A percentile compares a stretch with the other conserved stretches of the same genome.
These are phyloP conservation scores for Lachancea waltii DNA, from an alignment of 805 yeast species.

Conservation along the genomic window DNA sequence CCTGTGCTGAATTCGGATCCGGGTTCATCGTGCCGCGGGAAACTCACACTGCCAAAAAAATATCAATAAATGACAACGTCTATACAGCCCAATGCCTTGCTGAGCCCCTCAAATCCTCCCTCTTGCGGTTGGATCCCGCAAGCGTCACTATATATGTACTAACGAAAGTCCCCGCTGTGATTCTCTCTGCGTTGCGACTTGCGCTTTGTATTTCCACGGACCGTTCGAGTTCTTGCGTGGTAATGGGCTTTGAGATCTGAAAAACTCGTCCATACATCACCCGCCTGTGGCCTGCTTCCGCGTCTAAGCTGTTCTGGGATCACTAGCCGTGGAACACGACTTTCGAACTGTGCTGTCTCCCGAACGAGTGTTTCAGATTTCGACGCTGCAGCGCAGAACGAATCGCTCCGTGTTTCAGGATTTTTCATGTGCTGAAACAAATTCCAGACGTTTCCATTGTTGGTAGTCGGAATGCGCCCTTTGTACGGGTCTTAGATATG, in stretches of 20 bases:
- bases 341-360: too few relatives aligned
- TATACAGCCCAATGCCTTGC: background rate
- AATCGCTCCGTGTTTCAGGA: background rate
- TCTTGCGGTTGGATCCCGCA: background rate
- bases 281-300: too few relatives aligned
- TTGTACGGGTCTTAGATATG: background rate
- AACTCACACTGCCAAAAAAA: too few relatives aligned
- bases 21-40: background rate
- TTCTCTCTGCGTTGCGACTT: too few relatives aligned
- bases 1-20: background rate
- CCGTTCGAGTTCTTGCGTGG: background rate
- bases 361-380: background rate
- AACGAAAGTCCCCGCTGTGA: too few relatives aligned
- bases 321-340: too few relatives aligned
- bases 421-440: background rate
- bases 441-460: background rate
- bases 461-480: background rate
- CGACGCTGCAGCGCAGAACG: background rate
- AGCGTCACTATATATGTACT: background rate
- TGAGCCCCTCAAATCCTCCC: background rate
- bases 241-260: background rate
- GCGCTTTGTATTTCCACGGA: background rate
- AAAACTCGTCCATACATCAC: too few relatives aligned
- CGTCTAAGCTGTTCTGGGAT: too few relatives aligned
- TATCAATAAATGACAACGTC: too few relatives aligned